A percentile compares a stretch with the other conserved stretches of the same genome.
Conservation (phyloP, 108 stramenopile species). For the Parmales sp. region DNA sequence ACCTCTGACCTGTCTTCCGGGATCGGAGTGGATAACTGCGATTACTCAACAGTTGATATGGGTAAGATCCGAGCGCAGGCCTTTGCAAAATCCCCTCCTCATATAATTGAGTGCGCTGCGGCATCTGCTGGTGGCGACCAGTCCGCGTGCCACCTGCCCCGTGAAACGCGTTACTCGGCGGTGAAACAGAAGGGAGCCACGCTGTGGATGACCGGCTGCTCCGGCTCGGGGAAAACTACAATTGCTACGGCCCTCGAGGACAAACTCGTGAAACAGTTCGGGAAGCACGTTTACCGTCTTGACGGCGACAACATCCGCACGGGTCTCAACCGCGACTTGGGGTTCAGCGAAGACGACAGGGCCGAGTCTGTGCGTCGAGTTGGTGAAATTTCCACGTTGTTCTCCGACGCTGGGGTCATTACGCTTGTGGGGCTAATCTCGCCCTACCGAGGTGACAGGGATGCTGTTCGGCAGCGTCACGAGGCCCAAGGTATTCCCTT, state of each 20-base stretch:
- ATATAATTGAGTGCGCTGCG: slow-evolving; percentile 90
- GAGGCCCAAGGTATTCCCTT: slow-evolving; percentile 94
- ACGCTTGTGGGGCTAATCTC: slow-evolving; percentile 89
- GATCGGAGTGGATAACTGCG: slow-evolving; percentile 1
- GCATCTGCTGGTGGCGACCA: slow-evolving; percentile 82
- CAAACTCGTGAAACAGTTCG: slow-evolving; percentile 73
- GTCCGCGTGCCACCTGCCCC: slow-evolving; percentile 83
- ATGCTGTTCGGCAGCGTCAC: slow-evolving; percentile 82
- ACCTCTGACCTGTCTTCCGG: slow-evolving; percentile 25
- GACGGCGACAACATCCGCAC: slow-evolving; percentile 95
- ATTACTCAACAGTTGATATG: slow-evolving; percentile 43
- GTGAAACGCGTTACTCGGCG: slow-evolving; percentile 68
- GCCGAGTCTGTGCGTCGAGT: slow-evolving; percentile 90
- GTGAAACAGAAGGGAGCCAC: slow-evolving; percentile 91
- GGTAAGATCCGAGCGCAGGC: slow-evolving; percentile 61
- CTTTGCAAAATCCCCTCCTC: slow-evolving; percentile 73
- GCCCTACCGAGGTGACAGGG: slow-evolving; percentile 86
- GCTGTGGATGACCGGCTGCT: slow-evolving; percentile 97
- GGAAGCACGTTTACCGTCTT: slow-evolving; percentile 92
- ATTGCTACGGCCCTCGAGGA: slow-evolving; percentile 95
- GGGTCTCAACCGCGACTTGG: slow-evolving; percentile 89
- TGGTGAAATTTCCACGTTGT: slow-evolving; percentile 89
- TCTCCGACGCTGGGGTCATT: slow-evolving; percentile 89
- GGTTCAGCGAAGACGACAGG: slow-evolving; percentile 84
- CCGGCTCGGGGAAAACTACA: slow-evolving; percentile 90